A percentile compares a stretch with the other conserved stretches of the same genome.
phyloP scores from a whole-genome alignment of 371 early-diverging fungal species.

The Mucor indicus region DNA sequence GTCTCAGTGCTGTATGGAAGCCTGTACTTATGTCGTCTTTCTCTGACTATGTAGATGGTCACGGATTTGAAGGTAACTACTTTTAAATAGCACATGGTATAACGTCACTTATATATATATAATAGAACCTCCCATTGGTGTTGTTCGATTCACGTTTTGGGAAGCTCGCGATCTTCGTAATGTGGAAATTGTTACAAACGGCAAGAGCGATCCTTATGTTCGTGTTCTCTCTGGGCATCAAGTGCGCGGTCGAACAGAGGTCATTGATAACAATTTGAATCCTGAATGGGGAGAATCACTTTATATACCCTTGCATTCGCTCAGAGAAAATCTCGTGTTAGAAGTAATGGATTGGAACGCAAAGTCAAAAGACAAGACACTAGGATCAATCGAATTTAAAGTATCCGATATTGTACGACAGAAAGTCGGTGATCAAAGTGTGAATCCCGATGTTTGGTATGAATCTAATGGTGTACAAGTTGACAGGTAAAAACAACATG shows the following conservation, averaged over 20 bases:
- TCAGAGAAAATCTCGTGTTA: constrained; percentile 66
- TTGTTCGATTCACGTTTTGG: constrained; percentile 73
- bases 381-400: constrained; percentile 59
- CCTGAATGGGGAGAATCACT: constrained; percentile 87
- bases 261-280: constrained; percentile 72
- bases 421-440: constrained; percentile 32
- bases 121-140: constrained; percentile 70
- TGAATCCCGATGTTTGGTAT: constrained; percentile 39
- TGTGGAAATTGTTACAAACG: constrained; percentile 58
- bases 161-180: constrained; percentile 77
- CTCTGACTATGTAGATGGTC: constrained; percentile 33
- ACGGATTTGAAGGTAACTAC: constrained; percentile 38
- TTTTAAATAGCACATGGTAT: background rate
- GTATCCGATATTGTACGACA: constrained; percentile 49
- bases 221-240: constrained; percentile 61
- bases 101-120: background rate
- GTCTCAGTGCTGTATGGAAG: constrained; percentile 54
- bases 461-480: constrained; percentile 25
- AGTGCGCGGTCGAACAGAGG: constrained; percentile 64
- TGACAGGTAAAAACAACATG: constrained; percentile 24
- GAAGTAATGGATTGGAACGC: constrained; percentile 82
- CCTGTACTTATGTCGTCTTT: constrained; percentile 51
- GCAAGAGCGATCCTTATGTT: constrained; percentile 88
- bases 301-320: constrained; percentile 67
- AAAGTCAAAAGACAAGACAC: constrained; percentile 56